Conservation (phyloP, 306 rosid species). For the Dryas octopetala region DNA sequence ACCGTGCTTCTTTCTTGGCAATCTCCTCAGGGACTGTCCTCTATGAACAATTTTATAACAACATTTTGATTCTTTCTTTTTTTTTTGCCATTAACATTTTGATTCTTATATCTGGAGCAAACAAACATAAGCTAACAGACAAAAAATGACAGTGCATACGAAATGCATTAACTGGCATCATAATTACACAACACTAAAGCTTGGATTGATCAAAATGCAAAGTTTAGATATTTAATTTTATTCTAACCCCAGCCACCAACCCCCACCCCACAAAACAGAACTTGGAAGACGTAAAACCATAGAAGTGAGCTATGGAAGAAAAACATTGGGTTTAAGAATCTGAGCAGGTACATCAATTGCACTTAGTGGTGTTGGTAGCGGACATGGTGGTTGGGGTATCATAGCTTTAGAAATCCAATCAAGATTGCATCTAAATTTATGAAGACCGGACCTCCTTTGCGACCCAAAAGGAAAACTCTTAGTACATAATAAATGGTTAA, state of each 20-base stretch:
- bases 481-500: background rate
- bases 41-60: constrained; percentile 44
- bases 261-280: constrained; percentile 2
- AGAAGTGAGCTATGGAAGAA: too few relatives aligned
- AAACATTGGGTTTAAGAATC: too few relatives aligned
- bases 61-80: too few relatives aligned
- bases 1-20: constrained; percentile 66
- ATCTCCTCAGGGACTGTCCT: constrained; percentile 54
- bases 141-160: background rate
- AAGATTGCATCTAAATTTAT: constrained; percentile 4
- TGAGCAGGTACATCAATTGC: too few relatives aligned
- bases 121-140: background rate
- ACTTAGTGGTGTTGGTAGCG: too few relatives aligned
- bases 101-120: constrained; percentile 51
- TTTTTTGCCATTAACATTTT: constrained; percentile 26
- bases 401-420: background rate
- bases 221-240: constrained; percentile 5
- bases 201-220: background rate
- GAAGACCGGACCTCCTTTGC: constrained; percentile 4
- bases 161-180: background rate
- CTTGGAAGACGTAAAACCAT: too few relatives aligned
- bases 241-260: background rate
- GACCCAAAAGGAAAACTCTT: constrained; percentile 13
- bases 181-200: background rate
- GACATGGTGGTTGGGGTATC: background rate